These are phyloP conservation scores for Plenodomus biglobosus DNA, from an alignment of 2,329 filamentous ascomycete species.

Conservation along the genomic window DNA sequence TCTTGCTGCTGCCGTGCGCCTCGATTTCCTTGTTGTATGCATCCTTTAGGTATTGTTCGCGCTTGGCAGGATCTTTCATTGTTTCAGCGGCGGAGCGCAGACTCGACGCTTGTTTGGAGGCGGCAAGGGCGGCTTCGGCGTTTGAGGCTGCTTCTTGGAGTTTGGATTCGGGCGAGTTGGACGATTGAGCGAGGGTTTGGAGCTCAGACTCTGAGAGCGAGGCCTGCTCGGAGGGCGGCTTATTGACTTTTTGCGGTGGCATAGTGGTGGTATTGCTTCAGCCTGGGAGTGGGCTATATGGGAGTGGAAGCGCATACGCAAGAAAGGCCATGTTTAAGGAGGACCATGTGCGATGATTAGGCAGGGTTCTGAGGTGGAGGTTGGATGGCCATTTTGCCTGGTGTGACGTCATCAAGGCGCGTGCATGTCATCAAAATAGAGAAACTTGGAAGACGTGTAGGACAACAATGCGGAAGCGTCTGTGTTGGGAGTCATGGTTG, in stretches of 20 bases:
- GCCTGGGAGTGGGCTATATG: neutral
- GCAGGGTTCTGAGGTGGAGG: neutral
- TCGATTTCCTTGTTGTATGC: constrained; percentile 40
- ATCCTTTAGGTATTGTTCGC: constrained; percentile 38
- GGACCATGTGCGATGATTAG: neutral
- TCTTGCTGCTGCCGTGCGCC: constrained; percentile 39
- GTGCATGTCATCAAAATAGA: constrained; percentile 13
- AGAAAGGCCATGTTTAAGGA: no score
- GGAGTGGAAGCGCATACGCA: no score
- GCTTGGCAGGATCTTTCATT: constrained; percentile 37
- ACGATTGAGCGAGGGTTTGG: constrained; percentile 21
- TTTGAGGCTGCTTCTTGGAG: constrained; percentile 34
- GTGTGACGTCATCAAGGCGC: constrained; percentile 21
- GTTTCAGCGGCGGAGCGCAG: constrained; percentile 28
- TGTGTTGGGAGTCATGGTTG: no score
- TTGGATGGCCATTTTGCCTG: constrained; percentile 1
- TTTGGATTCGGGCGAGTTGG: constrained; percentile 25
- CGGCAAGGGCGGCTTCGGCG: constrained; percentile 33
- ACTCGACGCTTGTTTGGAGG: constrained; percentile 31
- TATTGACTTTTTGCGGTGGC: constrained; percentile 18
- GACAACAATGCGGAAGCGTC: constrained; percentile 6
- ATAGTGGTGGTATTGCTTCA: constrained; percentile 1
- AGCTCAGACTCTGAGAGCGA: constrained; percentile 20
- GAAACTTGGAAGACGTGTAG: constrained; percentile 21
- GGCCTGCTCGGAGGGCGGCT: neutral